Evolutionary conservation across 2,329 filamentous ascomycete genomes (phyloP).

Genomic region (Phaeoacremonium minimum): DNA sequence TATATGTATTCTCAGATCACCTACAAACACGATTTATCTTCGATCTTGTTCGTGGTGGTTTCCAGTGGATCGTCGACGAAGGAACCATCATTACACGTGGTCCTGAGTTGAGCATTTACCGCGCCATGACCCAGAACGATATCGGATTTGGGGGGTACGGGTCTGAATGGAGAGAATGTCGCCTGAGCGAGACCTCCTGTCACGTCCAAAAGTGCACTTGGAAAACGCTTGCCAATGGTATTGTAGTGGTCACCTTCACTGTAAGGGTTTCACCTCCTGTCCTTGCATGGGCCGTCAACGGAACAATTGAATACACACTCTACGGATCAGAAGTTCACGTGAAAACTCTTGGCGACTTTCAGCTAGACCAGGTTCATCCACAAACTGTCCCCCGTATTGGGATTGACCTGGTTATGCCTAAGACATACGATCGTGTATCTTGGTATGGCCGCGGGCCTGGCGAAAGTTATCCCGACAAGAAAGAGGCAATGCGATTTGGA

Average conservation of each 20-base stretch:
- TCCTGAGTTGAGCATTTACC: constrained; percentile 39
- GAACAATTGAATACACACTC: constrained; percentile 36
- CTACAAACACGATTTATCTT: no score
- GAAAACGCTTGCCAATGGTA: no score
- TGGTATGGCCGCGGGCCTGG: constrained; percentile 62
- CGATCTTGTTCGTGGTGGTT: no score
- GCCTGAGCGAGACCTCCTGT: constrained; percentile 13
- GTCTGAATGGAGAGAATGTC: constrained; percentile 29
- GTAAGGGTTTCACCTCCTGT: constrained; percentile 45
- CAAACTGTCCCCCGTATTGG: neutral
- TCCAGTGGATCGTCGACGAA: no score
- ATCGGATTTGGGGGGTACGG: neutral
- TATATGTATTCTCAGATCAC: no score
- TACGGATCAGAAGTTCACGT: constrained; percentile 30
- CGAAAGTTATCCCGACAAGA: constrained; percentile 15
- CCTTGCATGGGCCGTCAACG: constrained; percentile 37
- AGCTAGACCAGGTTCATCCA: no score
- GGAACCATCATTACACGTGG: no score
- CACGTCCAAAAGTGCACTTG: no score
- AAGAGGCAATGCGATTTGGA: constrained; percentile 50
- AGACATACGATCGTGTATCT: constrained; percentile 17
- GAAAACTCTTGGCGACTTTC: no score
- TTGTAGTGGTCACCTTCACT: no score
- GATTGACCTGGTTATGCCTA: neutral
- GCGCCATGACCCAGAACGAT: constrained; percentile 48